These are phyloP conservation scores for Thelephora terrestris DNA, from an alignment of 1,284 basidiomycete species.

Conservation along the genomic window DNA sequence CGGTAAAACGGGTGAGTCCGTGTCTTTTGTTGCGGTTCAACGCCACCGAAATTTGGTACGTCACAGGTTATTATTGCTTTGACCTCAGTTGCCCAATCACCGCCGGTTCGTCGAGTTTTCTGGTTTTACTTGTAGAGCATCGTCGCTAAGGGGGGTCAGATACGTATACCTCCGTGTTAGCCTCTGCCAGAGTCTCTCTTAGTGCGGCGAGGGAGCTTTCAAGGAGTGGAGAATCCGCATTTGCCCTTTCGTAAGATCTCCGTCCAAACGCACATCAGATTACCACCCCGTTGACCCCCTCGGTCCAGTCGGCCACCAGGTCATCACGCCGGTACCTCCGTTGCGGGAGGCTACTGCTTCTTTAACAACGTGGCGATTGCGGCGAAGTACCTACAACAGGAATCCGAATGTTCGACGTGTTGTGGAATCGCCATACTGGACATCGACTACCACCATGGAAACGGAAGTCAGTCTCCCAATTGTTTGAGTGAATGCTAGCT, in stretches of 20 bases:
- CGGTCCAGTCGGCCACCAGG: constrained; percentile 25
- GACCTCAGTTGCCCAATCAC: constrained; percentile 28
- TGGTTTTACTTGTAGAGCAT: not conserved
- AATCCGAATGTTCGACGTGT: not conserved
- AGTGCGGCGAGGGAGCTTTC: constrained; percentile 16
- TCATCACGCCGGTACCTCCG: constrained; percentile 23
- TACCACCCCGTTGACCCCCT: not conserved
- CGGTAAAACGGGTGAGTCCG: constrained; percentile 21
- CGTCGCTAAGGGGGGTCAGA: constrained; percentile 11
- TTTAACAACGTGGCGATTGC: constrained; percentile 27
- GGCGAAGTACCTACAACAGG: constrained; percentile 19
- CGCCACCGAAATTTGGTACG: not conserved
- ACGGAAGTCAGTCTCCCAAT: constrained; percentile 19
- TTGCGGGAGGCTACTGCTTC: constrained; percentile 30
- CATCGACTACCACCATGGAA: constrained; percentile 32
- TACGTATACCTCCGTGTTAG: constrained; percentile 21
- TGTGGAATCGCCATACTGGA: constrained; percentile 24
- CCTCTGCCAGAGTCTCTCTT: constrained; percentile 21
- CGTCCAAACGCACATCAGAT: not conserved
- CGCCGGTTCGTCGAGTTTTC: constrained; percentile 10
- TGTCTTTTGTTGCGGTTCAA: no score
- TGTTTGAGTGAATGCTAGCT: not conserved
- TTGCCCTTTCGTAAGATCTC: constrained; percentile 23
- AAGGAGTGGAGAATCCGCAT: constrained; percentile 9
- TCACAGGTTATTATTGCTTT: constrained; percentile 26